These are phyloP conservation scores for Fusarium virguliforme DNA, from an alignment of 2,329 filamentous ascomycete species.

Conservation along the genomic window DNA sequence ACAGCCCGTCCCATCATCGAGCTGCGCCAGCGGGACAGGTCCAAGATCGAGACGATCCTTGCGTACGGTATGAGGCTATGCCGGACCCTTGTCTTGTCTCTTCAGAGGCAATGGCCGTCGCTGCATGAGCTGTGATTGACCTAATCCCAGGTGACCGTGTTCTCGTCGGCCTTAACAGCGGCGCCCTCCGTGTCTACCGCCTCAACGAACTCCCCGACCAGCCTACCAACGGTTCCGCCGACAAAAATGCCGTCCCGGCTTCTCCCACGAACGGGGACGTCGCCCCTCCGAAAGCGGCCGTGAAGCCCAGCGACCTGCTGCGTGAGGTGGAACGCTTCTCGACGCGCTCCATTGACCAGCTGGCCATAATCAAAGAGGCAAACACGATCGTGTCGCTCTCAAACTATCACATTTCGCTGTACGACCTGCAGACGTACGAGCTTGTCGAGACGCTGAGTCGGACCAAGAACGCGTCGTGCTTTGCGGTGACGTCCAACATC, in stretches of 20 bases:
- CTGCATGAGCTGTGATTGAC: constrained; percentile 21
- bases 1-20: constrained; percentile 97
- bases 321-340: constrained; percentile 97
- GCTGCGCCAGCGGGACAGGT: constrained; percentile 95
- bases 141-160: constrained; percentile 81
- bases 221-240: constrained; percentile 56
- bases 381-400: constrained; percentile 92
- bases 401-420: constrained; percentile 89
- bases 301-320: constrained; percentile 83
- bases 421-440: constrained; percentile 89
- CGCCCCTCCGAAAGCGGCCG: constrained; percentile 52
- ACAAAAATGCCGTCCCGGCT: constrained; percentile 52
- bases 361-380: constrained; percentile 95
- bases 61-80: constrained; percentile 78
- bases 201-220: constrained; percentile 77
- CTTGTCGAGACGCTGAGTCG: constrained; percentile 84
- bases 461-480: constrained; percentile 90
- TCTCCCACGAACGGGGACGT: constrained; percentile 52
- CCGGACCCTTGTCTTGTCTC: not conserved
- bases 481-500: constrained; percentile 96
- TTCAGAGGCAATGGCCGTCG: not conserved
- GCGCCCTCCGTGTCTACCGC: constrained; percentile 90
- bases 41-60: constrained; percentile 95
- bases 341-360: constrained; percentile 88
- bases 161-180: constrained; percentile 92